Conservation (phyloP, 2,329 filamentous ascomycete species). For the Coleophoma cylindrospora region DNA sequence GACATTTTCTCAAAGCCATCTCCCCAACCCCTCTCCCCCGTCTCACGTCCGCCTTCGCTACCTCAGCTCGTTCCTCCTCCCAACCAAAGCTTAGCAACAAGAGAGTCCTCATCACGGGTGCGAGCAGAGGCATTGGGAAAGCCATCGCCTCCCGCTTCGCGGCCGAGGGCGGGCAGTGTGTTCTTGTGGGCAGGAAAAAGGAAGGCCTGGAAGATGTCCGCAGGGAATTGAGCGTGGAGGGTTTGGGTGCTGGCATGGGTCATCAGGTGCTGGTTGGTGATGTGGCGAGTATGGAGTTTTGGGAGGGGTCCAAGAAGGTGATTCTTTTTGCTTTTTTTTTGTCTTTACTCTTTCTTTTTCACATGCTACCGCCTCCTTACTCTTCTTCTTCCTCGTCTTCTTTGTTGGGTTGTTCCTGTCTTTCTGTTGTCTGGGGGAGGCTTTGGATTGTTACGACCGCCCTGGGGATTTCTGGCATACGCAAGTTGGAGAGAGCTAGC, state of each 20-base stretch:
- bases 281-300: constrained; percentile 20
- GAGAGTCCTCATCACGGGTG: constrained; percentile 59
- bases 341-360: not conserved
- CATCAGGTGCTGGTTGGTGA: constrained; percentile 22
- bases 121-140: constrained; percentile 64
- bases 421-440: not conserved
- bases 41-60: no score
- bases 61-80: no score
- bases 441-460: not conserved
- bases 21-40: no score
- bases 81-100: constrained; percentile 9
- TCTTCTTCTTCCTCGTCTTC: not conserved
- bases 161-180: constrained; percentile 50
- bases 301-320: constrained; percentile 14
- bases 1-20: no score
- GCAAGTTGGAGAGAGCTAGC: no score
- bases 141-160: constrained; percentile 65
- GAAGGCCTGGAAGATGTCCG: constrained; percentile 40
- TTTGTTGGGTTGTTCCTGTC: no score
- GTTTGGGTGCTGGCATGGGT: no score
- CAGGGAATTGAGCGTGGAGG: no score
- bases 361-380: not conserved
- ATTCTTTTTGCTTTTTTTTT: not conserved
- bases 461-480: not conserved
- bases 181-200: constrained; percentile 54